A percentile compares a stretch with the other conserved stretches of the same genome.
phyloP scores from a whole-genome alignment of 2,329 filamentous ascomycete species.

The Pseudopithomyces chartarum region DNA sequence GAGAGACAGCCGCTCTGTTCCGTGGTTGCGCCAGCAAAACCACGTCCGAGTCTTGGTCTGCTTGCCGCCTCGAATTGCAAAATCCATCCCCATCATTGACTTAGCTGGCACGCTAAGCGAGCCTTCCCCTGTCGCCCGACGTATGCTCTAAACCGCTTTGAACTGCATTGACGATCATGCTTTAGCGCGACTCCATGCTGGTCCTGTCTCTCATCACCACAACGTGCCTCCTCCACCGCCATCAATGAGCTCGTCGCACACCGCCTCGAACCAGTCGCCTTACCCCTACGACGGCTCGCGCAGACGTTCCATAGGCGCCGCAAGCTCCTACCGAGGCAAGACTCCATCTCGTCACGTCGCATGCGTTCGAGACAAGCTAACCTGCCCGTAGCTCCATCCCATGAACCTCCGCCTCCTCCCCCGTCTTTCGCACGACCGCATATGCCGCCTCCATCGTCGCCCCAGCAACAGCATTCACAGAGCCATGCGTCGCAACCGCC shows the following conservation, averaged over 20 bases:
- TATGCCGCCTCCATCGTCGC: conserved; percentile 57
- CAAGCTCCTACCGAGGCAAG: conserved; percentile 42
- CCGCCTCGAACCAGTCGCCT: conserved; percentile 41
- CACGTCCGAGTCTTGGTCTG: not conserved
- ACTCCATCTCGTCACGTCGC: conserved; percentile 17
- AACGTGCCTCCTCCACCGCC: conserved; percentile 40
- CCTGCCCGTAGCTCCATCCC: conserved; percentile 37
- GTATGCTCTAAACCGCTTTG: conserved; percentile 10
- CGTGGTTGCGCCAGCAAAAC: not conserved
- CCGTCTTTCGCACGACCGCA: conserved; percentile 50
- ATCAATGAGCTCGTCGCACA: conserved; percentile 41
- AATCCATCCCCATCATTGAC: conserved; percentile 13
- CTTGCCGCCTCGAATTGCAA: conserved; percentile 7
- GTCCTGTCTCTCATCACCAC: conserved; percentile 34
- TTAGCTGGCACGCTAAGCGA: conserved; percentile 32
- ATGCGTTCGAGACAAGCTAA: conserved; percentile 23
- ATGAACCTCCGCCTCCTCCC: conserved; percentile 46
- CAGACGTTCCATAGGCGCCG: conserved; percentile 50
- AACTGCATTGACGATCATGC: conserved; percentile 19
- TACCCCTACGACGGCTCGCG: conserved; percentile 51
- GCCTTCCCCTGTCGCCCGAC: conserved; percentile 12
- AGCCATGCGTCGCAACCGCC: conserved; percentile 44
- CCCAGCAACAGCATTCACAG: conserved; percentile 47
- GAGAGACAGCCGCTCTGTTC: not conserved
- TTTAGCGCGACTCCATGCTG: conserved; percentile 37